phyloP scores from a whole-genome alignment of 805 yeast species.

The Scheffersomyces stipitis region DNA sequence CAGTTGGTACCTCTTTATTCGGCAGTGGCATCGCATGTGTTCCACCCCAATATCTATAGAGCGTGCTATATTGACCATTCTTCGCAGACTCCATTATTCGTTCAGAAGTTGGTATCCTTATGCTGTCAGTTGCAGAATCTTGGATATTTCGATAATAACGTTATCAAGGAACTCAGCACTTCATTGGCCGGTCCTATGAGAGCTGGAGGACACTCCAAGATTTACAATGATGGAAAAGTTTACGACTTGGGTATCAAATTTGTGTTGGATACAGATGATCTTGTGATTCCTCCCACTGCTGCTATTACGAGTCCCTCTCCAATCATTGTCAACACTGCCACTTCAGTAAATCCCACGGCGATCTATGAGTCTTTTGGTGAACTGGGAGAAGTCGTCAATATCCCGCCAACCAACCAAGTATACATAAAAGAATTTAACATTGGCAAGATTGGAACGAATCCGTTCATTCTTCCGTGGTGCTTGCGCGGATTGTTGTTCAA shows the following conservation, averaged over 20 bases:
- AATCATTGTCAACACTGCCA: background rate
- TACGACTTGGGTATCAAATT: slow-evolving; percentile 77
- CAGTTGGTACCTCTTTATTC: slow-evolving; percentile 93
- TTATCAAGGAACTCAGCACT: slow-evolving; percentile 77
- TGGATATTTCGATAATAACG: slow-evolving; percentile 83
- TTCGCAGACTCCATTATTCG: slow-evolving; percentile 75
- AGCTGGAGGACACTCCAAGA: slow-evolving; percentile 91
- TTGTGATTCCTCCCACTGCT: slow-evolving; percentile 37
- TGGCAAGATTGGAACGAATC: slow-evolving; percentile 70
- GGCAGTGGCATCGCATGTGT: slow-evolving; percentile 74
- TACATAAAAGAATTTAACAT: slow-evolving; percentile 53
- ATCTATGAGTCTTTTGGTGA: too few species aligned
- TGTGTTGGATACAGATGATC: slow-evolving; percentile 70
- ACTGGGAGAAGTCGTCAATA: slow-evolving; percentile 7
- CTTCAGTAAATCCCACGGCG: background rate
- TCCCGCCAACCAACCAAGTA: slow-evolving; percentile 36
- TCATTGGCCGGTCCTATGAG: slow-evolving; percentile 82
- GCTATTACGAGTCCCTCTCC: background rate
- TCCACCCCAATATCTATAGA: slow-evolving; percentile 86
- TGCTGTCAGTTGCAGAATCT: slow-evolving; percentile 72
- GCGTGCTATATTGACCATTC: slow-evolving; percentile 87
- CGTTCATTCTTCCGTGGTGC: slow-evolving; percentile 90
- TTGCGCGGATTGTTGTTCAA: slow-evolving; percentile 77
- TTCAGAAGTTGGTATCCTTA: slow-evolving; percentile 68
- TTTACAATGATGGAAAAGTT: slow-evolving; percentile 82